These are phyloP conservation scores for Dittrichia graveolens DNA, from an alignment of 129 eudicot genomes.

Conservation along the genomic window DNA sequence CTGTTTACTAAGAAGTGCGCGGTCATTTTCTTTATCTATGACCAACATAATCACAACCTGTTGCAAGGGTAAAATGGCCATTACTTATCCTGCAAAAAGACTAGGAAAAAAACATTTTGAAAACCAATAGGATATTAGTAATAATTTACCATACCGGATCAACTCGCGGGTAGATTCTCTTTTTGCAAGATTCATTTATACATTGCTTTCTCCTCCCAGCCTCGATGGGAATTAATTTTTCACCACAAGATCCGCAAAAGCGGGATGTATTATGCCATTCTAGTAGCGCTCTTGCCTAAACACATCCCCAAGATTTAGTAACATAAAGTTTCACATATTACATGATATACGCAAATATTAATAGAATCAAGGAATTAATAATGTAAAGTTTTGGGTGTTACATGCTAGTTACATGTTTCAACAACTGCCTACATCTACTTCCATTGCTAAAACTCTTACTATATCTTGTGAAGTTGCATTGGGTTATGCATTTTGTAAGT, in stretches of 20 bases:
- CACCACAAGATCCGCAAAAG: conserved; percentile 83
- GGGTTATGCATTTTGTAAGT: neutral
- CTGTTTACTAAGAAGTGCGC: conserved; percentile 70
- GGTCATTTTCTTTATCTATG: conserved; percentile 75
- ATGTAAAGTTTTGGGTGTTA: too few species aligned
- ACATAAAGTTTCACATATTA: neutral
- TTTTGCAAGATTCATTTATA: conserved; percentile 59
- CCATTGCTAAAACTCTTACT: too few species aligned
- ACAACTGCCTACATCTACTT: too few species aligned
- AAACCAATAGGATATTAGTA: neutral
- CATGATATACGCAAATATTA: neutral
- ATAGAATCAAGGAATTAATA: too few species aligned
- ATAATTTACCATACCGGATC: conserved; percentile 61
- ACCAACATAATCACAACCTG: conserved; percentile 94
- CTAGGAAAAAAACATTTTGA: neutral
- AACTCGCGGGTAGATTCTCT: conserved; percentile 80
- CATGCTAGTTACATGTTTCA: too few species aligned
- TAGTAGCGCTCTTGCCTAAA: conserved; percentile 76
- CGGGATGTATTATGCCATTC: conserved; percentile 77
- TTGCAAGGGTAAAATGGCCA: conserved; percentile 2
- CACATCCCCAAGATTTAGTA: conserved; percentile 20
- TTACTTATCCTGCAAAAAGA: neutral
- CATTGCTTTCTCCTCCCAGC: conserved; percentile 88
- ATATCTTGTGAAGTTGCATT: too few species aligned
- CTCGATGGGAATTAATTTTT: conserved; percentile 57